Base-by-base conservation (phyloP, 306 rosid species). In the Rosa rugosa region DNA sequence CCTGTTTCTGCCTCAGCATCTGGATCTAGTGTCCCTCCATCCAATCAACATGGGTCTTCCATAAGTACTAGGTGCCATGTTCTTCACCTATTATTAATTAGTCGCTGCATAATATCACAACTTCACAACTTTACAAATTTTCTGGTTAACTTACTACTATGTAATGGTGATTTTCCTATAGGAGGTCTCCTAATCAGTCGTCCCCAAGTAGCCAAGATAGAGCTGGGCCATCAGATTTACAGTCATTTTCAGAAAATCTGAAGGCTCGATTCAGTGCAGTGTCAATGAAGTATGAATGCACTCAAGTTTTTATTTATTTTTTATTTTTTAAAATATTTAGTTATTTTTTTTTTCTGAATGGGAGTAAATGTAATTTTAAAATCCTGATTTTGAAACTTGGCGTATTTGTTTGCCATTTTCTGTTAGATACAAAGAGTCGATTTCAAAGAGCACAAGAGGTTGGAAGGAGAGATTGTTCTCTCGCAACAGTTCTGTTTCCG, bases 401-500 rank as follows among this genome's bases (percentile, higher is more conserved):
- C 12, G 0, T 22, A 34, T 72, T 53, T 65, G 25, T 81, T 59
- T 34, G 31, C 66, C 71, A 40, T 36, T 51, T 42, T 38, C 36
- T 84, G 54, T 71, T 80, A 94, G 99, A 85, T 92, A 93, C 90
- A 95, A 92, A 83, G 99, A 95, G 75, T 95, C 99, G 11, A 95
- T 95, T 82, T 87, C 97, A 63, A 95, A 91, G 87, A 90, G 97
- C 90, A 93, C 99, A 8, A 87, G 85, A 87, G 94, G 98, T 44
- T 95, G 99, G 99, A 95, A 83, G 90, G 99, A 95, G 80, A 95
- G 91, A 82, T 85, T 92, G 82, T 95, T 92, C 84, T 92, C 99
- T 79, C 97, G 97, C 75, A 89, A 91, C 72, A 82, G 87, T 67
- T 70, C 98, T 56, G 82, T 91, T 95, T 71, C 94, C 79, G 98